These are phyloP conservation scores for Zygnema cylindricum DNA, from an alignment of 139 green algal species.

Conservation along the genomic window DNA sequence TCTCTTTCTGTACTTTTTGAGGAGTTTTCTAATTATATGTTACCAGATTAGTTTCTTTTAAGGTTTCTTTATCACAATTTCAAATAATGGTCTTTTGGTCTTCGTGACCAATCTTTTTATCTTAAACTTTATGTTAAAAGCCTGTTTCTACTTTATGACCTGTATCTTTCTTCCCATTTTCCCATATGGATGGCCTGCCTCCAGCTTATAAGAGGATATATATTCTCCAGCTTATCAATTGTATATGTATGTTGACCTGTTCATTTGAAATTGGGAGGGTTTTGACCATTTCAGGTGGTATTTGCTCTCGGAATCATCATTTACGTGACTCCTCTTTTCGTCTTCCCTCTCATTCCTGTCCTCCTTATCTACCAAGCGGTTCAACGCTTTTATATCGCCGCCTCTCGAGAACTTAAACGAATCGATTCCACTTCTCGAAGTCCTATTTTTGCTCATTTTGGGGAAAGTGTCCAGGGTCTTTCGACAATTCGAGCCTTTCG, in stretches of 20 bases:
- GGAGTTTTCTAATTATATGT: no score
- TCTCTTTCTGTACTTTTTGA: no score
- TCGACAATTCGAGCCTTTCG: constrained; percentile 89
- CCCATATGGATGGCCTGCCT: no score
- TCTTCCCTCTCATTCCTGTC: constrained; percentile 55
- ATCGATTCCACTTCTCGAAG: constrained; percentile 80
- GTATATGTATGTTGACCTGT: not conserved
- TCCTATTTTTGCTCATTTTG: constrained; percentile 83
- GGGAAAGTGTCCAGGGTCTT: constrained; percentile 74
- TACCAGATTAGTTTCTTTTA: no score
- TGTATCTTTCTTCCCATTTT: no score
- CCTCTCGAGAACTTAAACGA: constrained; percentile 87
- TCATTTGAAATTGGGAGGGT: not conserved
- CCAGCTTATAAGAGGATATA: no score
- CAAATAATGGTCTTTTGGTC: no score
- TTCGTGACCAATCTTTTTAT: no score
- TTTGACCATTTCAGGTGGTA: constrained; percentile 44
- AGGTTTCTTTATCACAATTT: no score
- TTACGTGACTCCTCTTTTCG: constrained; percentile 53
- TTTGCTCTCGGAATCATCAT: constrained; percentile 53
- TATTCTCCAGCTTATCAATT: no score
- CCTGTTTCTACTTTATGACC: no score
- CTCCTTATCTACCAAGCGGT: constrained; percentile 61
- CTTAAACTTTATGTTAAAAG: no score
- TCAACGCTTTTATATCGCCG: constrained; percentile 46